phyloP scores from a whole-genome alignment of 1,139 yeast species.

The Yamadazyma trypodendri region DNA sequence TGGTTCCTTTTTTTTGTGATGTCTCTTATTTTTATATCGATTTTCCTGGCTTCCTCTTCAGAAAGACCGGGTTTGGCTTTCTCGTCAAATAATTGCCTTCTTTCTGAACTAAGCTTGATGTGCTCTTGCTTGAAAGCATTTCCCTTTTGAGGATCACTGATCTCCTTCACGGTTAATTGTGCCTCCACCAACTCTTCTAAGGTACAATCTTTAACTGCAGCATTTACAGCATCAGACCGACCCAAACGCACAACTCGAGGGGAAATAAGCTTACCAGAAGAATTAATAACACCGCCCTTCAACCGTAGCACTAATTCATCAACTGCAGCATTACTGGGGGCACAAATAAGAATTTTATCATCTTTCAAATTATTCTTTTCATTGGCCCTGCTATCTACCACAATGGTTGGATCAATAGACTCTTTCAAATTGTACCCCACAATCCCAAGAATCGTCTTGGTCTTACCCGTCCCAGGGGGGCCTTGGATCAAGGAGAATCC shows the following conservation, averaged over 20 bases:
- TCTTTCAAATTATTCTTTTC: slow-evolving; percentile 12
- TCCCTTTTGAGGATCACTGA: slow-evolving; percentile 39
- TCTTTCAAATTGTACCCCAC: slow-evolving; percentile 57
- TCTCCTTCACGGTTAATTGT: slow-evolving; percentile 46
- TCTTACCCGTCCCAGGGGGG: slow-evolving; percentile 98
- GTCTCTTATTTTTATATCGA: slow-evolving; percentile 52
- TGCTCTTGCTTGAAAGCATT: slow-evolving; percentile 52
- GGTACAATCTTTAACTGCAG: slow-evolving; percentile 78
- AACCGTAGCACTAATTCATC: slow-evolving; percentile 92
- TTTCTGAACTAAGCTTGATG: slow-evolving; percentile 47
- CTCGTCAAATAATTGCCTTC: slow-evolving; percentile 47
- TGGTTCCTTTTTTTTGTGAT: slow-evolving; percentile 62
- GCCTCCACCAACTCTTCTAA: slow-evolving; percentile 83
- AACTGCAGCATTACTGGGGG: slow-evolving; percentile 99
- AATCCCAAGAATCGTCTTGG: slow-evolving; percentile 91
- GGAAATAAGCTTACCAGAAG: slow-evolving; percentile 53
- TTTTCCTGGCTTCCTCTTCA: slow-evolving; percentile 39
- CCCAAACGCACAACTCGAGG: slow-evolving; percentile 90
- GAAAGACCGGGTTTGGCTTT: slow-evolving; percentile 31
- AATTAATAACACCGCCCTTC: slow-evolving; percentile 64
- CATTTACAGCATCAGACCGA: slow-evolving; percentile 82
- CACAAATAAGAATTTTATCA: slow-evolving; percentile 73
- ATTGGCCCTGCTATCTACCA: slow-evolving; percentile 4
- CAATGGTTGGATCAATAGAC: slow-evolving; percentile 4
- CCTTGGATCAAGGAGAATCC: slow-evolving; percentile 96